Evolutionary conservation across 176 grass and related monocot genomes (phyloP).

Genomic region (Oryza longistaminata): DNA sequence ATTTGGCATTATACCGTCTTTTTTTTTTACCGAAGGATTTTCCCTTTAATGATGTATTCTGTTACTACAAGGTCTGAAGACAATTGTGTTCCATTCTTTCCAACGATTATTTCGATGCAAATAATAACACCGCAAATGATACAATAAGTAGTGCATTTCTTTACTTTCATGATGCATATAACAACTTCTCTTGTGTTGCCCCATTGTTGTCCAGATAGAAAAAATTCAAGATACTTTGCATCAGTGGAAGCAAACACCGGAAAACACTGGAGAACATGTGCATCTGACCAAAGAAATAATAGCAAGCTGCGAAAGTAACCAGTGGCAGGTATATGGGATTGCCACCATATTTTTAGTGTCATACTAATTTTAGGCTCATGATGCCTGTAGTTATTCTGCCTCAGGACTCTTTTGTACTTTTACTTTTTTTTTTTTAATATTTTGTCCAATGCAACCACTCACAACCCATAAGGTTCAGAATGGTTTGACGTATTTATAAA

Average conservation of each 20-base stretch:
- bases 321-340: conserved; percentile 75
- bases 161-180: background rate
- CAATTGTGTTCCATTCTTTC: background rate
- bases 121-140: background rate
- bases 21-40: background rate
- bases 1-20: background rate
- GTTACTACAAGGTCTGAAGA: background rate
- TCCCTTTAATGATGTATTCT: background rate
- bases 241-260: conserved; percentile 79
- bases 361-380: background rate
- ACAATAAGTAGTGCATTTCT: background rate
- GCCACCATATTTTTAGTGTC: background rate
- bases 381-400: background rate
- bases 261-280: conserved; percentile 77
- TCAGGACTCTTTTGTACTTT: background rate
- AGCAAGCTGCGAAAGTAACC: conserved; percentile 77
- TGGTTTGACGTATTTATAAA: background rate
- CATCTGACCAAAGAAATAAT: conserved; percentile 84
- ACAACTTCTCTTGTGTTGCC: background rate
- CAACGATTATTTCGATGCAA: background rate
- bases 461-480: conserved; percentile 1
- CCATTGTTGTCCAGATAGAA: conserved; percentile 54
- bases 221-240: conserved; percentile 78
- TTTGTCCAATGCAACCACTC: conserved; percentile 1
- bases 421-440: background rate